Conservation (phyloP, 1,284 basidiomycete species). For the Tilletiaria anomala region DNA sequence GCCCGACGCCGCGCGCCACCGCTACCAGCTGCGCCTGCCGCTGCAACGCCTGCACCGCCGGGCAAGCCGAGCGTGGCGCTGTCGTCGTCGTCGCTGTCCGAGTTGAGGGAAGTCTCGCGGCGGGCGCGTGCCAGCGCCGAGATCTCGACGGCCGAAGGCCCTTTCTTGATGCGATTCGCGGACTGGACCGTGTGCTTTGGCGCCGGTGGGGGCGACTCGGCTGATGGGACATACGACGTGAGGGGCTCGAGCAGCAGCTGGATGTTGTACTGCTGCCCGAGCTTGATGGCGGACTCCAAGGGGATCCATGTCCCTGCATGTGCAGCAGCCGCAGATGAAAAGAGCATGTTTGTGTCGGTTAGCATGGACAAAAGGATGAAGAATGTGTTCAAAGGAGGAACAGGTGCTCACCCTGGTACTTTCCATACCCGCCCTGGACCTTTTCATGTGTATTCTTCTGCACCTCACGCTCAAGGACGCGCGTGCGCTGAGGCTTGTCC, state of each 20-base stretch:
- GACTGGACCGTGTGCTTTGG: constrained; percentile 67
- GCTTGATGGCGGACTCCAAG: constrained; percentile 67
- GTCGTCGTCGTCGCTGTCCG: not conserved
- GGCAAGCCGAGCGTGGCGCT: not conserved
- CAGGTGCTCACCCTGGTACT: constrained; percentile 76
- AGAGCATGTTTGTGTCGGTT: too few species aligned
- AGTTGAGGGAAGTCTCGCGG: not conserved
- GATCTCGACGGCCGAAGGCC: constrained; percentile 19
- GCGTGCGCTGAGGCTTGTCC: constrained; percentile 94
- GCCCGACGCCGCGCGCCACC: too few species aligned
- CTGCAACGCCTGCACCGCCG: not conserved
- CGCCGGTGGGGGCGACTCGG: constrained; percentile 77
- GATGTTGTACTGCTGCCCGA: constrained; percentile 88
- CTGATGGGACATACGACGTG: constrained; percentile 80
- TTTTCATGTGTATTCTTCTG: constrained; percentile 99
- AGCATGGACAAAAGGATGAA: not conserved
- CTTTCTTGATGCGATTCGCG: constrained; percentile 27
- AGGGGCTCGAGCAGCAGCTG: constrained; percentile 77
- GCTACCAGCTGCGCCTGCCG: too few species aligned
- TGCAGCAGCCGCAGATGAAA: not conserved
- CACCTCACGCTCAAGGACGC: constrained; percentile 91
- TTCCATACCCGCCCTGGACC: constrained; percentile 97
- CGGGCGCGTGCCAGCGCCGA: not conserved
- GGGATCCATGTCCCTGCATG: constrained; percentile 97
- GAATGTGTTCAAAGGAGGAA: not conserved